Evolutionary conservation across 495 filamentous ascomycete species (phyloP), one percentile per base, ranked within the genome.

Genomic region (Clavariopsis aquatica): DNA sequence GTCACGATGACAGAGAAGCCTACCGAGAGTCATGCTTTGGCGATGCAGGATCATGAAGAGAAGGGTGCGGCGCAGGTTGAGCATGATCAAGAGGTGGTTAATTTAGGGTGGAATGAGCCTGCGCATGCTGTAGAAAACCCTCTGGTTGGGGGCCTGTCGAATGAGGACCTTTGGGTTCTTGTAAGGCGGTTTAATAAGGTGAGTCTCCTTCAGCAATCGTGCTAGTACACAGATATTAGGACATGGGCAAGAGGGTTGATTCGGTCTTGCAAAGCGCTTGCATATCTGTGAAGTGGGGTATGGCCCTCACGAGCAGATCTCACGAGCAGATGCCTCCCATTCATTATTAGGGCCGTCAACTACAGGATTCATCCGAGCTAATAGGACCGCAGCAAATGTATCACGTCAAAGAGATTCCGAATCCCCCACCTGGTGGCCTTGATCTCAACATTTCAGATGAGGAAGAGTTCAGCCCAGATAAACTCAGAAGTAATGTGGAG

Each of bases 401-500:
- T 74, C 87, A 93, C 78, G 86, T 93, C 66, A 92, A 91, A 74
- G 87, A 88, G 17, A 79, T 85, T 1, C 74, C 79, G 1, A 76
- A 83, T 74, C 23, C 69, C 20, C 72, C 77, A 1, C 80, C 82
- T 0, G 83, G 82, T 10, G 83, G 85, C 23, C 75, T 96, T n/a
- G 92, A 96, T 75, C 80, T 94, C 13, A 88, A 90, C 58, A 87
- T 90, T 49, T 86, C 89, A 0, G 88, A 92, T 36, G 85, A 92
- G 61, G 91, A 95, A 41, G 86, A 91, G 64, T 94, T 93, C 74
- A 89, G 88, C 0, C 92, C 92, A 0, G 92, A 95, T 74, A 95
- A 95, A 71, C 75, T 96, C 65, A 82, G 92, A 19, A 84, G 84
- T 20, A 91, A 86, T 41, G 65, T 95, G n/a, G 92, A 96, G 73